phyloP scores from a whole-genome alignment of 73 alveolate genomes.

The Tetrahymena elliotti region DNA sequence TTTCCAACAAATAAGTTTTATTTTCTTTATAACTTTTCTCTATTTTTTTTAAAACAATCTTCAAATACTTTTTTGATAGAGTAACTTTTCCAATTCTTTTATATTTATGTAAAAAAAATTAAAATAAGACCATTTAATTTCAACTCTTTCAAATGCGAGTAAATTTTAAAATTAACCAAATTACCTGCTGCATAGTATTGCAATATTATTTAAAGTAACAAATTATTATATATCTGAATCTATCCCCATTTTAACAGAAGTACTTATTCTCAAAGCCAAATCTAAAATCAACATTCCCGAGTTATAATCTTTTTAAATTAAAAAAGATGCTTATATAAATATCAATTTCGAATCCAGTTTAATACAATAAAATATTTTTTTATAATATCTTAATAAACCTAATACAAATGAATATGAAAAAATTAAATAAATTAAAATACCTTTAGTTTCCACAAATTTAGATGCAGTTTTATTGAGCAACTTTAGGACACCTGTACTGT shows the following conservation, averaged over 20 bases:
- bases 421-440: not conserved
- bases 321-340: not conserved
- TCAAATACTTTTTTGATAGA: not conserved
- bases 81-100: not conserved
- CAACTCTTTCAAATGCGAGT: not conserved
- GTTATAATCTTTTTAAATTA: not conserved
- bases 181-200: not conserved
- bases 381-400: too few species aligned
- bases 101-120: not conserved
- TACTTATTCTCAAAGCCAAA: not conserved
- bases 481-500: not conserved
- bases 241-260: not conserved
- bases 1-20: not conserved
- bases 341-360: not conserved
- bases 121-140: not conserved
- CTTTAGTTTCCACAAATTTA: not conserved
- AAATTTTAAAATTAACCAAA: not conserved
- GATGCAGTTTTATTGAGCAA: not conserved
- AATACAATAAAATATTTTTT: too few species aligned
- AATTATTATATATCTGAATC: not conserved
- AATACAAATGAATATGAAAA: not conserved
- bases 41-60: not conserved
- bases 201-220: not conserved
- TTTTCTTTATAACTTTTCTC: not conserved
- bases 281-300: not conserved